phyloP scores from a whole-genome alignment of 257 asterid genomes.

The Avicennia marina region DNA sequence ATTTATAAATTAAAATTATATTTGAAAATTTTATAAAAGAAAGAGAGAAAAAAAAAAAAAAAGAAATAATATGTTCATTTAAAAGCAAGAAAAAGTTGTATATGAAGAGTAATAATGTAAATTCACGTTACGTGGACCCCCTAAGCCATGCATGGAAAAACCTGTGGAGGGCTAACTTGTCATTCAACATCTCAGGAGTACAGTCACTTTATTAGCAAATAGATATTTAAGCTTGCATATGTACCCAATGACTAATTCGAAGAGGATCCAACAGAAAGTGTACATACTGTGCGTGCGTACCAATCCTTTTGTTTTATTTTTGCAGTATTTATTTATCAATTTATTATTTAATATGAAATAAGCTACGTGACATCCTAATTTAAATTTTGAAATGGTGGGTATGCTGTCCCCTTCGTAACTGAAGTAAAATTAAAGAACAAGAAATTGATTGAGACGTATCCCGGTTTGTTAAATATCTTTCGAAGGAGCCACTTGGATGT shows the following conservation, averaged over 20 bases:
- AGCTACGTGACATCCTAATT: too few relatives aligned
- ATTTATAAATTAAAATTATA: too few relatives aligned
- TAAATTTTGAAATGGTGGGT: slow-evolving; percentile 10
- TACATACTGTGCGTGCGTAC: not conserved
- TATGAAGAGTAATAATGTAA: too few relatives aligned
- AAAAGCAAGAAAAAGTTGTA: too few relatives aligned
- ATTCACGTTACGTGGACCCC: too few relatives aligned
- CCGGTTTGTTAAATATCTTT: not conserved
- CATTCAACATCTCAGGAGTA: not conserved
- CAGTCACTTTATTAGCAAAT: not conserved
- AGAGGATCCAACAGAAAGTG: not conserved
- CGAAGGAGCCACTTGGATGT: not conserved
- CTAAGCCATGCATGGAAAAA: too few relatives aligned
- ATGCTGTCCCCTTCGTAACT: slow-evolving; percentile 17
- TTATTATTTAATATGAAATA: too few relatives aligned
- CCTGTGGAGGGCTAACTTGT: not conserved
- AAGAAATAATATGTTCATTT: too few relatives aligned
- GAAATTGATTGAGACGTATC: slow-evolving; percentile 1
- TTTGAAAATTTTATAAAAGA: too few relatives aligned
- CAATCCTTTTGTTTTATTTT: slow-evolving; percentile 8
- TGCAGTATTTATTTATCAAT: too few relatives aligned
- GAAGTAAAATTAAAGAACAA: not conserved
- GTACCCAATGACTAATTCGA: not conserved
- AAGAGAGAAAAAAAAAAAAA: too few relatives aligned
- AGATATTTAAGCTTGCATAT: not conserved